Percentiles rank a stretch among this genome's conserved stretches.
These are phyloP conservation scores for Rostrohypoxylon terebratum DNA, from an alignment of 495 filamentous ascomycete species.

Conservation along the genomic window DNA sequence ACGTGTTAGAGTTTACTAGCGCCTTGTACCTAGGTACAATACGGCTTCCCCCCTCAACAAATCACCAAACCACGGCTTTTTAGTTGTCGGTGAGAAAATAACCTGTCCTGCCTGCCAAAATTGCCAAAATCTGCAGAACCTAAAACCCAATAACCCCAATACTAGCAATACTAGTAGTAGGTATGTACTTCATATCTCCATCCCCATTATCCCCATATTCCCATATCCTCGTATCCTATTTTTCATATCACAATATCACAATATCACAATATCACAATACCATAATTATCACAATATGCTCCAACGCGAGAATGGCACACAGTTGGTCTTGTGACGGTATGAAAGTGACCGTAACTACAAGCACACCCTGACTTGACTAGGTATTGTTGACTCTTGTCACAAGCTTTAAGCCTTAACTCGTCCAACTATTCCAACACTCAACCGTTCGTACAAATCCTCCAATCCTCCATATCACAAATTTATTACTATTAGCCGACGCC, in stretches of 20 bases:
- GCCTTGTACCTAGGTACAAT: not conserved
- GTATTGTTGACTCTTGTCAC: conserved; percentile 14
- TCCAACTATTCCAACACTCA: too few relatives aligned
- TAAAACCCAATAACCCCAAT: too few relatives aligned
- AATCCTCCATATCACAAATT: conserved; percentile 20
- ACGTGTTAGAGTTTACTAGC: conserved; percentile 1
- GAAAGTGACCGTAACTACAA: conserved; percentile 30
- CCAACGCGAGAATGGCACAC: conserved; percentile 34
- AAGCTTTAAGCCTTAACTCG: not conserved
- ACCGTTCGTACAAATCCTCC: too few relatives aligned
- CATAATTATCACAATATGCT: conserved; percentile 1
- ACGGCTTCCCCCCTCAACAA: conserved; percentile 35
- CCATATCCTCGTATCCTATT: not conserved
- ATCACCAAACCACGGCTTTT: conserved; percentile 40
- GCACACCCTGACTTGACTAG: conserved; percentile 17
- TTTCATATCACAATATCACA: too few relatives aligned
- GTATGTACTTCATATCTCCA: too few relatives aligned
- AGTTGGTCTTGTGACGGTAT: conserved; percentile 36
- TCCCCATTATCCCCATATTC: not conserved
- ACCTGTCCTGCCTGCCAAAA: conserved; percentile 16
- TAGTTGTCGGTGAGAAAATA: conserved; percentile 44
- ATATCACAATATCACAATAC: not conserved
- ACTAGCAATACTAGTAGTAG: too few relatives aligned
- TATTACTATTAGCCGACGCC: not conserved
- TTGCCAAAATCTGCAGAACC: not conserved